Conservation (phyloP, 2,329 filamentous ascomycete species). For the Aspergillus clavatus region DNA sequence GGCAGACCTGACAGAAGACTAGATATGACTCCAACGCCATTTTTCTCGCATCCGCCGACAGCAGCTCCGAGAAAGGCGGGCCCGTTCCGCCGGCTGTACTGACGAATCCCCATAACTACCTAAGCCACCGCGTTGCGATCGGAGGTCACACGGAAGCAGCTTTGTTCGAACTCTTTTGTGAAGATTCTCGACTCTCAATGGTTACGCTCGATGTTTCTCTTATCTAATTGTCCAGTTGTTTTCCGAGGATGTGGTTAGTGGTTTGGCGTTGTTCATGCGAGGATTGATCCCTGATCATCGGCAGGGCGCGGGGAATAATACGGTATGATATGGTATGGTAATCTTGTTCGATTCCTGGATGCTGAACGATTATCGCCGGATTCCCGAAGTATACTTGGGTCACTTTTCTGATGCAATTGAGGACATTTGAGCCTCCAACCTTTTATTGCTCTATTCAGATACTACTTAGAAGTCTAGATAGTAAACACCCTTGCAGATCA, state of each 20-base stretch:
- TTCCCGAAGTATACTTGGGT: no score
- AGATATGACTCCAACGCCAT: constrained; percentile 5
- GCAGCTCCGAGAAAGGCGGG: constrained; percentile 7
- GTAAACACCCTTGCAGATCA: no score
- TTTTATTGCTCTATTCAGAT: no score
- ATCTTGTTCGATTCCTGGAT: no score
- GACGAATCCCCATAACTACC: neutral
- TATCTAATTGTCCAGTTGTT: constrained; percentile 18
- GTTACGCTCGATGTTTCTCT: constrained; percentile 12
- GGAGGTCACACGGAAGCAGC: neutral
- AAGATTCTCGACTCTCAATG: neutral
- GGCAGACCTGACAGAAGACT: no score
- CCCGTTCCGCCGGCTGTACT: constrained; percentile 12
- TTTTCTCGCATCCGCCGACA: constrained; percentile 8
- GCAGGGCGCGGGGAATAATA: constrained; percentile 17
- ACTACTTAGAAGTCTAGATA: no score
- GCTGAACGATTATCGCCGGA: no score
- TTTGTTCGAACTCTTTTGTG: neutral
- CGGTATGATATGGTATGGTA: neutral
- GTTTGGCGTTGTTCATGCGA: neutral
- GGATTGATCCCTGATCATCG: constrained; percentile 13
- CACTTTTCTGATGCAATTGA: no score
- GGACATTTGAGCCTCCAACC: no score
- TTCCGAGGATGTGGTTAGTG: constrained; percentile 15
- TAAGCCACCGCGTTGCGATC: no score